These are phyloP conservation scores for Diaporthe longicolla DNA, from an alignment of 2,329 filamentous ascomycete genomes.

Conservation along the genomic window DNA sequence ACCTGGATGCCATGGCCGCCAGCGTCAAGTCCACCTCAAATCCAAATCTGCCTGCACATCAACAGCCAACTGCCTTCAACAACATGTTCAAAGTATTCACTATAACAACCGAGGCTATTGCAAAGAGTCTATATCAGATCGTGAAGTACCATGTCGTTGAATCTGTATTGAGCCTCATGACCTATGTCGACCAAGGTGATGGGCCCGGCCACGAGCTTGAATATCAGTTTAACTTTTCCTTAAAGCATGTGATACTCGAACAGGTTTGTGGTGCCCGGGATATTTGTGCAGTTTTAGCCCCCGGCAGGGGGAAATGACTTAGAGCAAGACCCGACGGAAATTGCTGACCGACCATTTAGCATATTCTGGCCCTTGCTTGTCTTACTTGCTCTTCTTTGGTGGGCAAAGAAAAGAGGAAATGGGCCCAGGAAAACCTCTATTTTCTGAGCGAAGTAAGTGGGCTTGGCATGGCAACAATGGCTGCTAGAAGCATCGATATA, in stretches of 20 bases:
- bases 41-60: not conserved
- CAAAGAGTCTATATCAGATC: not conserved
- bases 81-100: not conserved
- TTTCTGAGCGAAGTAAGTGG: not conserved
- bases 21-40: not conserved
- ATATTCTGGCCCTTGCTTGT: not conserved
- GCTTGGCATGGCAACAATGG: not conserved
- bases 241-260: not conserved
- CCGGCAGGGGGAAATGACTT: not conserved
- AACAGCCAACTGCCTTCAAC: not conserved
- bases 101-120: not conserved
- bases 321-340: not conserved
- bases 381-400: not conserved
- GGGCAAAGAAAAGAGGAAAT: not conserved
- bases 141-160: not conserved
- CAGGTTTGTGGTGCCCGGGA: not conserved
- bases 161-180: not conserved
- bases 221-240: not conserved
- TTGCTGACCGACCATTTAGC: not conserved
- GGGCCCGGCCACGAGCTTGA: not conserved
- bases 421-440: not conserved
- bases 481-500: not conserved
- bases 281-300: not conserved
- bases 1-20: not conserved
- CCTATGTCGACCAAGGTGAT: not conserved